Base-by-base conservation (phyloP, 352 stramenopile species). In the Globisporangium heterothallicum region DNA sequence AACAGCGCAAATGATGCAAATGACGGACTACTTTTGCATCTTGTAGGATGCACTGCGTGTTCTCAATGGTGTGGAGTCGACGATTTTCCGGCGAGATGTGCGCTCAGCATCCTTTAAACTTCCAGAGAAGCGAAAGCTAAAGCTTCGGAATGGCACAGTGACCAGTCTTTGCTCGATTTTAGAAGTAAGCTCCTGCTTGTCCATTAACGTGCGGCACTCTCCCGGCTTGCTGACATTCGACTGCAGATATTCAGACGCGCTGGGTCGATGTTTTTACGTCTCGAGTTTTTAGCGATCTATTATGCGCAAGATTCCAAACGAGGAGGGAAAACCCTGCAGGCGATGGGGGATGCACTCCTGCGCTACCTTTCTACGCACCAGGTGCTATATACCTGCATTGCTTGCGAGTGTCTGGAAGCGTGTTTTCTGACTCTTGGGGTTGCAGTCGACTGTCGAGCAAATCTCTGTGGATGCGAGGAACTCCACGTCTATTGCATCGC, bases 261-360 rank as follows among this genome's bases (percentile, higher is more conserved):
- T 21, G 80, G 80, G 6, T 83, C 75, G 9, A 58, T 60, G 2
- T 58, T 85, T 44, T 54, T 90, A 47, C 66, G 79, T n/a, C 59
- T 90, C 42, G 79, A 90, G 32, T 66, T 78, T 22, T 16, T 90
- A 42, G 74, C 66, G 25, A 68, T 73, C 6, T 90, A 82, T 43
- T 90, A 74, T 34, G 64, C 63, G 14, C 79, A 90, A 59, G 75
- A 87, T 52, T 59, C 79, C 14, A 56, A 53, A 12, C 60, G 79
- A 56, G 79, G 77, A 35, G 79, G 79, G 6, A 88, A 83, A 25
- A 86, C 72, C 2, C 57, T 82, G 24, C 76, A 90, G n/a, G 66
- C 68, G 5, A 68, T 86, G 42, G 74, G 72, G 22, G 56, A 82
- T 34, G 72, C 76, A 10, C 50, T 90, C 7, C 32, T 71, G 25